A percentile compares a stretch with the other conserved stretches of the same genome.
Conservation (phyloP, 805 yeast genomes). For the Saccharomycopsis babjevae region DNA sequence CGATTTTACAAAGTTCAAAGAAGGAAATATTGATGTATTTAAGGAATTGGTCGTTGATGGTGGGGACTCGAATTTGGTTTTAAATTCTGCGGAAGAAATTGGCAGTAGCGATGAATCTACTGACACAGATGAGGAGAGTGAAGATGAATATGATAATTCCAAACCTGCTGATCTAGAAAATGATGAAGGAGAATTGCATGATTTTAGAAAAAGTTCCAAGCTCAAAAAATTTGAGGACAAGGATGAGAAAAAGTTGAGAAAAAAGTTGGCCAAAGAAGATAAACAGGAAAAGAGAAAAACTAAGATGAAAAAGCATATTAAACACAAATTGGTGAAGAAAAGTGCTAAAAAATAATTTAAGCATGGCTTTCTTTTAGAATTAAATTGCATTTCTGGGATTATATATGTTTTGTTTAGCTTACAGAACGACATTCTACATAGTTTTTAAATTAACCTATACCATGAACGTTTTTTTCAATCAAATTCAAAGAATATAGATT, state of each 20-base stretch:
- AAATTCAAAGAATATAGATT: too few relatives aligned
- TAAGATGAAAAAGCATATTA: slow-evolving; percentile 74
- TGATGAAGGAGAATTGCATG: slow-evolving; percentile 26
- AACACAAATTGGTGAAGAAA: slow-evolving; percentile 63
- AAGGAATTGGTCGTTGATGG: slow-evolving; percentile 48
- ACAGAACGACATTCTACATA: too few relatives aligned
- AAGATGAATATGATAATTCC: slow-evolving; percentile 24
- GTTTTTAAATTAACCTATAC: too few relatives aligned
- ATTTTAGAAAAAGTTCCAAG: slow-evolving; percentile 32
- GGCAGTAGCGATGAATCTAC: slow-evolving; percentile 27
- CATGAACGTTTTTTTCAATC: too few relatives aligned
- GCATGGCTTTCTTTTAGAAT: too few relatives aligned
- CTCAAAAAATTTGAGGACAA: slow-evolving; percentile 78
- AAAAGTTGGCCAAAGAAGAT: slow-evolving; percentile 65
- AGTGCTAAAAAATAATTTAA: slow-evolving; percentile 30
- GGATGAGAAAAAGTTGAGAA: slow-evolving; percentile 65
- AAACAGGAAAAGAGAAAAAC: slow-evolving; percentile 70
- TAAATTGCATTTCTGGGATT: too few relatives aligned
- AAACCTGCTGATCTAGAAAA: slow-evolving; percentile 27
- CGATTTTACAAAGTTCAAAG: slow-evolving; percentile 69
- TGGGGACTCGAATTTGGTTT: slow-evolving; percentile 18
- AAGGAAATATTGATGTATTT: slow-evolving; percentile 74
- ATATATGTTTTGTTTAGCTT: too few relatives aligned
- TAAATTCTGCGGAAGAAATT: slow-evolving; percentile 25
- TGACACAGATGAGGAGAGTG: slow-evolving; percentile 23